Conservation (phyloP, 1,284 basidiomycete genomes). For the Vanrija pseudolonga region DNA sequence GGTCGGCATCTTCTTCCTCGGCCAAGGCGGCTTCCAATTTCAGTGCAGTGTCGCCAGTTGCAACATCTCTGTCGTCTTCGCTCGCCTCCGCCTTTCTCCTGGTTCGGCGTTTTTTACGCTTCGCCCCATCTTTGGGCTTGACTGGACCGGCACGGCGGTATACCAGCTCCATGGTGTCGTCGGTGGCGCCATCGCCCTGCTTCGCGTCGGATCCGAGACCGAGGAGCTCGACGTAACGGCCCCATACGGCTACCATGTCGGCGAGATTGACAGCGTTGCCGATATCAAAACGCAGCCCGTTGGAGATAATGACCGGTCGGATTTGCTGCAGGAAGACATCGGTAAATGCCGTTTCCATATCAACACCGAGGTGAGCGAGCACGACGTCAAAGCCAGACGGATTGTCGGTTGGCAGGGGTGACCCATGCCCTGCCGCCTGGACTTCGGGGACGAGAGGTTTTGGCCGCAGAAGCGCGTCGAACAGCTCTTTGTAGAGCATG, state of each 20-base stretch:
- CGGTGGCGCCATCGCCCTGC: conserved; percentile 20
- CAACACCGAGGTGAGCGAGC: conserved; percentile 57
- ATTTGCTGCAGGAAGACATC: conserved; percentile 57
- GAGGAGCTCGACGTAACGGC: conserved; percentile 33
- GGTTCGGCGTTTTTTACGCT: conserved; percentile 1
- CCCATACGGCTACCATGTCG: conserved; percentile 38
- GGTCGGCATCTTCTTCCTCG: conserved; percentile 20
- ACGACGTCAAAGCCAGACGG: conserved; percentile 9
- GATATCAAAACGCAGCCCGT: conserved; percentile 34
- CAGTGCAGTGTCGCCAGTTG: no score
- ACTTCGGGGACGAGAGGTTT: neutral
- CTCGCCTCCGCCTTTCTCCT: conserved; percentile 4
- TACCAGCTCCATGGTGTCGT: conserved; percentile 44
- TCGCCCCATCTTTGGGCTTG: neutral
- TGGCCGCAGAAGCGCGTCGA: conserved; percentile 50
- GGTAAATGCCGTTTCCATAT: conserved; percentile 57
- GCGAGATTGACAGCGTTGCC: conserved; percentile 30
- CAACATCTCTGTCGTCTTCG: neutral
- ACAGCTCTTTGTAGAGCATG: conserved; percentile 75
- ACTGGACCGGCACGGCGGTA: conserved; percentile 38
- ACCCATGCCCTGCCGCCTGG: conserved; percentile 1
- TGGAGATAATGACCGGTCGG: conserved; percentile 46
- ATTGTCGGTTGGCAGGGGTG: neutral
- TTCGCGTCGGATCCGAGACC: conserved; percentile 32
- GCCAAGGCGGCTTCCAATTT: no score